Base-by-base conservation (phyloP, 2,329 filamentous ascomycete species). In the Xylaria sp. region DNA sequence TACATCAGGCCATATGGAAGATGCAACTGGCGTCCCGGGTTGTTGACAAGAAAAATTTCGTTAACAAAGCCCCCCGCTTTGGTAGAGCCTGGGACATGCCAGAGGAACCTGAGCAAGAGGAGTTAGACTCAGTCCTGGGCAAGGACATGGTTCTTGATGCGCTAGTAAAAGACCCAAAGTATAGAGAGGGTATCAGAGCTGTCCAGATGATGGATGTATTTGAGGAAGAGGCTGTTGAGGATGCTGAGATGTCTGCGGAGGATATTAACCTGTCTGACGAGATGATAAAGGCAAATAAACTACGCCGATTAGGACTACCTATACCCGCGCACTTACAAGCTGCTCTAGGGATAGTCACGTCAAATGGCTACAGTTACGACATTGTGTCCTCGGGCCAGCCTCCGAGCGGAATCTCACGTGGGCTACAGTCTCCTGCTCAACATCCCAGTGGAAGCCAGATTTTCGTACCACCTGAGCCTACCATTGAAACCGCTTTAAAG, bases 1-100 rank as follows among this genome's bases (percentile, higher is more conserved):
- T 94, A 73, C 91, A 93, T 78, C 89, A 88, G 69, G 86, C 90
- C 1, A 83, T 97, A 1, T 97, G 94, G 86, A 98, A 98, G 79
- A 90, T 86, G 37, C 92, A 96, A 76, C 84, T 98, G 53, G 88
- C 93, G 3, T 88, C 87, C 47, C 88, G 93, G 16, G 92, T 97
- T 1, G 91, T 98, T 3, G 94, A 98, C 80, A 90, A 93, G 77
- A 93, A 92, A 80, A 93, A 93, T 59, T 90, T 91, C 0, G 80
- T 89, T n/a, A 88, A 91, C 8, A 88, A 85, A 78, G 90, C 92
- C 0, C 84, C 85, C 23, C 87, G 86, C 60, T 83, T 84, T 1
- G 76, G 79, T 1, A 84, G 89, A 1, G 89, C 90, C 73, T 82
- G 93, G n/a, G 86, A 86, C 42, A 81, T 84, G 48, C 88, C 92